Evolutionary conservation across 345 rosid species (phyloP).

Genomic region (Pistacia atlantica): DNA sequence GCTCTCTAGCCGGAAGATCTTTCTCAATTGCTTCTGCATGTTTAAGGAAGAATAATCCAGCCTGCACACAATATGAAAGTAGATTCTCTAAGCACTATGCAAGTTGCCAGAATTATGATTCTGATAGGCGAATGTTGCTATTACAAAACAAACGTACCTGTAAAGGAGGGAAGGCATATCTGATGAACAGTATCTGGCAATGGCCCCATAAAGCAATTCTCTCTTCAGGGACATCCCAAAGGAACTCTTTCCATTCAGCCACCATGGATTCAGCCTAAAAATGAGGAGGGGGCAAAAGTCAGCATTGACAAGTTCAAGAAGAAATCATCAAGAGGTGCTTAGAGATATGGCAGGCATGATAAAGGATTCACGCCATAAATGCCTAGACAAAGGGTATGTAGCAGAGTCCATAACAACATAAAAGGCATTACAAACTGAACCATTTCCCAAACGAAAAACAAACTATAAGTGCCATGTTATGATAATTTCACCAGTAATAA

Average conservation of each 20-base stretch:
- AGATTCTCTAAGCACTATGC: conserved; percentile 13
- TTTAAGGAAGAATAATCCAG: conserved; percentile 90
- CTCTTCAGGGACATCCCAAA: conserved; percentile 99
- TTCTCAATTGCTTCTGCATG: conserved; percentile 95
- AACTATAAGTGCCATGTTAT: background rate
- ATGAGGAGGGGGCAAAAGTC: conserved; percentile 11
- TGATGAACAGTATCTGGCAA: conserved; percentile 87
- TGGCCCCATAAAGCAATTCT: conserved; percentile 97
- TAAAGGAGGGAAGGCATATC: conserved; percentile 86
- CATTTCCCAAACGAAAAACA: background rate
- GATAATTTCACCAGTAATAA: background rate
- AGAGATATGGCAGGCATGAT: conserved; percentile 2
- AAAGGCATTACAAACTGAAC: background rate
- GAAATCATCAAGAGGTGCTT: conserved; percentile 4
- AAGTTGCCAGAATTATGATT: conserved; percentile 16
- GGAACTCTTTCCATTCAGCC: conserved; percentile 99
- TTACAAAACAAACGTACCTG: conserved; percentile 50
- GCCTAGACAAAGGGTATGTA: background rate
- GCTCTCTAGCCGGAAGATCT: conserved; percentile 93
- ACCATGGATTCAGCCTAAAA: conserved; percentile 97
- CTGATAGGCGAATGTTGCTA: background rate
- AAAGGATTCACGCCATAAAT: background rate
- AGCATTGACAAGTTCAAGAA: conserved; percentile 4
- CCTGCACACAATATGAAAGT: conserved; percentile 50
- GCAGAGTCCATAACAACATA: background rate